phyloP scores from a whole-genome alignment of 176 grass and related monocot species.

The Panicum miliaceum region DNA sequence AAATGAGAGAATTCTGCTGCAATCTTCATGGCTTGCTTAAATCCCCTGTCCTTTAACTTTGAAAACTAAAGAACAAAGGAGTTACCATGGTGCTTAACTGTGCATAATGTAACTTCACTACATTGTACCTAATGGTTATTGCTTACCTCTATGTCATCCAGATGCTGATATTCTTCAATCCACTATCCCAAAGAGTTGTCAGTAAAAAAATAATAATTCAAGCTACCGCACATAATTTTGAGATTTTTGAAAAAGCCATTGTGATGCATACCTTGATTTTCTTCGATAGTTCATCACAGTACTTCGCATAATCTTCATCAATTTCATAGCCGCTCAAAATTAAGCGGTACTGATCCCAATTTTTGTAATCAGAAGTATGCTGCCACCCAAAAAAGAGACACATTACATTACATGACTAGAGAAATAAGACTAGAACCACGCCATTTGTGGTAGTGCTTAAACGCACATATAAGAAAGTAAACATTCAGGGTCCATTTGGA shows the following conservation, averaged over 20 bases:
- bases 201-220: background rate
- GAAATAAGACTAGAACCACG: background rate
- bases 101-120: constrained; percentile 1
- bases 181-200: constrained; percentile 15
- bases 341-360: background rate
- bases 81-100: background rate
- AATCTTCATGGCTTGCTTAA: constrained; percentile 31
- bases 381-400: constrained; percentile 15
- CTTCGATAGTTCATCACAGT: constrained; percentile 23
- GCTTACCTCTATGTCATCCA: background rate
- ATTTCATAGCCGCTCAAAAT: constrained; percentile 14
- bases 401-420: background rate
- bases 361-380: background rate
- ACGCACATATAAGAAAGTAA: too few species aligned
- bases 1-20: constrained; percentile 12
- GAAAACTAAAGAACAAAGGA: constrained; percentile 7
- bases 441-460: too few species aligned
- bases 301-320: constrained; percentile 34
- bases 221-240: background rate
- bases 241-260: background rate
- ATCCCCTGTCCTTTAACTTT: background rate
- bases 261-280: constrained; percentile 33
- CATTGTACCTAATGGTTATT: background rate
- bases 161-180: background rate
- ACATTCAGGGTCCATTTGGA: too few species aligned